These are phyloP conservation scores for Aureobasidium vineae DNA, from an alignment of 2,329 filamentous ascomycete genomes.

Conservation along the genomic window DNA sequence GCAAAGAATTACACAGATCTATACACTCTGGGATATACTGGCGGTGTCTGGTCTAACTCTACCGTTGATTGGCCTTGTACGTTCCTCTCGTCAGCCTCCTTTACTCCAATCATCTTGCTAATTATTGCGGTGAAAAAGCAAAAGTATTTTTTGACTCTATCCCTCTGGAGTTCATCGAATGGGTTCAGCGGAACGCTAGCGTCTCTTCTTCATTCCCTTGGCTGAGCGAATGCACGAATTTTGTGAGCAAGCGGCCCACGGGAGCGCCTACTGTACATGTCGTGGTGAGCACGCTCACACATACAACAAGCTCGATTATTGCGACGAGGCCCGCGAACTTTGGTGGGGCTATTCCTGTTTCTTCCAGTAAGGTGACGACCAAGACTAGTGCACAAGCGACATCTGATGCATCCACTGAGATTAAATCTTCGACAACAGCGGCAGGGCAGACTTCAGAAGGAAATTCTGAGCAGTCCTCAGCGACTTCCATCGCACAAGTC, in stretches of 20 bases:
- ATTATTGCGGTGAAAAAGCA: neutral
- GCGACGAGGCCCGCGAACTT: neutral
- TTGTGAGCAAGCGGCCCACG: neutral
- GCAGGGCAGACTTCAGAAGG: neutral
- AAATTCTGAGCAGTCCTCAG: neutral
- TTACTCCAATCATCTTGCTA: neutral
- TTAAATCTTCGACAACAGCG: neutral
- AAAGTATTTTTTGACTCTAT: constrained; percentile 7
- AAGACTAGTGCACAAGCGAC: neutral
- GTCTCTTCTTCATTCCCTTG: neutral
- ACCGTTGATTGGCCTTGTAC: constrained; percentile 9
- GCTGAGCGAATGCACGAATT: neutral
- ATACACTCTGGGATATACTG: neutral
- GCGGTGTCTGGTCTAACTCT: neutral
- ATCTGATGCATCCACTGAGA: neutral
- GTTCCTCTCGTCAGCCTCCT: neutral
- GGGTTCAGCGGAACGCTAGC: neutral
- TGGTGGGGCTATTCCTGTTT: neutral
- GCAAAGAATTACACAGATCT: neutral
- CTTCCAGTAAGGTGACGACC: neutral
- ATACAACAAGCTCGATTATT: constrained; percentile 1
- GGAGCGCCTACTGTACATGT: constrained; percentile 21
- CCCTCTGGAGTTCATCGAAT: neutral
- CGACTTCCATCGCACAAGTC: too few relatives aligned
- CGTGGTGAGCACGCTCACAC: constrained; percentile 3